phyloP scores from a whole-genome alignment of 208 protist genomes.

The Crithidia mellificae region DNA sequence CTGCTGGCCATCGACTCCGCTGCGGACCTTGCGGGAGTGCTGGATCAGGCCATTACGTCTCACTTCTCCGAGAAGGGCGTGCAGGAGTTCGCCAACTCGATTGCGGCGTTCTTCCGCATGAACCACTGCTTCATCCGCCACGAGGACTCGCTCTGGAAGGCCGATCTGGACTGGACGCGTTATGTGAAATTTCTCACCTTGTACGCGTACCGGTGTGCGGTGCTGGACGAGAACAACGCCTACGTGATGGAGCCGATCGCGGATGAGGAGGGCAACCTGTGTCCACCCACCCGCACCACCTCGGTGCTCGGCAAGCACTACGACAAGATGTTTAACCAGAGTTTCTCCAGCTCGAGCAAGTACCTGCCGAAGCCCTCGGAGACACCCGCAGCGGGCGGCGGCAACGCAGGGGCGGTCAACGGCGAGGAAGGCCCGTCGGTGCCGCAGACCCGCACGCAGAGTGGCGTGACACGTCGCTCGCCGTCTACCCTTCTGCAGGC shows the following conservation, averaged over 20 bases:
- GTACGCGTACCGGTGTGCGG: slow-evolving; percentile 57
- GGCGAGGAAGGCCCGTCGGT: neutral
- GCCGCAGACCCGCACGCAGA: slow-evolving; percentile 7
- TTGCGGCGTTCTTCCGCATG: slow-evolving; percentile 58
- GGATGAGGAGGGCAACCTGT: slow-evolving; percentile 51
- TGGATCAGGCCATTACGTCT: slow-evolving; percentile 78
- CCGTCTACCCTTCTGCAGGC: slow-evolving; percentile 17
- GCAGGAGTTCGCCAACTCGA: slow-evolving; percentile 37
- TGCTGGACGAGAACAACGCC: slow-evolving; percentile 34
- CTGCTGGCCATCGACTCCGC: slow-evolving; percentile 50
- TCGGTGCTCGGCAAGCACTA: slow-evolving; percentile 65
- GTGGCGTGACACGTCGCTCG: slow-evolving; percentile 17
- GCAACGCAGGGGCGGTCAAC: neutral
- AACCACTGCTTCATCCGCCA: slow-evolving; percentile 55
- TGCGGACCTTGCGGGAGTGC: slow-evolving; percentile 59
- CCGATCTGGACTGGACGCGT: slow-evolving; percentile 60
- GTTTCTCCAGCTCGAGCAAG: slow-evolving; percentile 34
- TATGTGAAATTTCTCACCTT: slow-evolving; percentile 88
- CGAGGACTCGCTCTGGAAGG: slow-evolving; percentile 41
- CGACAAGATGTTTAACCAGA: slow-evolving; percentile 49
- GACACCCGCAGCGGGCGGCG: neutral
- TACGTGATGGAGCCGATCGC: slow-evolving; percentile 45
- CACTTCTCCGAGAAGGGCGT: slow-evolving; percentile 73
- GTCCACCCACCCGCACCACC: slow-evolving; percentile 31
- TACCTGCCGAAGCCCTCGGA: slow-evolving; percentile 49